Evolutionary conservation across 2,329 filamentous ascomycete species (phyloP), one percentile per base, ranked within the genome.

Genomic region (Aspergillus sp.): DNA sequence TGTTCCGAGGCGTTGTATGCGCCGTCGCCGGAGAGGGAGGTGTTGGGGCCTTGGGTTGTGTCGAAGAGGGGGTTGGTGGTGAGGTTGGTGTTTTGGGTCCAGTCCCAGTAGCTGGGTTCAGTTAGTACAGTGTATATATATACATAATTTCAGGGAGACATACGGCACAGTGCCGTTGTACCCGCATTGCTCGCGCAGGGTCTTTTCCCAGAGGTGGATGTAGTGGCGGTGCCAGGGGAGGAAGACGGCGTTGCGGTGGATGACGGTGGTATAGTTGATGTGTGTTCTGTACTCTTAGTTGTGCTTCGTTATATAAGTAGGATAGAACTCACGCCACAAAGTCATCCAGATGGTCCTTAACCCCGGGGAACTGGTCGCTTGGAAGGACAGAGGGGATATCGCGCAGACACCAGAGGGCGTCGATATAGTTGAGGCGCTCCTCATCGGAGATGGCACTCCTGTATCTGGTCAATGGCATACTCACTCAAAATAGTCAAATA

Each of bases 221-320:
- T 57, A 62, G 21, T 64, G 59, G 4, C 62, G 62, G 55, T 64
- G 62, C 62, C 62, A 64, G 7, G 61, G 52, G 39, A 64, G 59
- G 17, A 64, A 40, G 21, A 60, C 21, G 3, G 55, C 62, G 47
- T 56, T 56, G 8, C 64, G 61, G 43, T 71, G 69, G 12, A 66
- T 62, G 31, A 51, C 25, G 1, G 63, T 57, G 4, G 67, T 70
- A 43, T 69, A 68, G 47, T 70, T 71, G 57, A 70, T 66, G 54
- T 70, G 69, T 1, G 62, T 64, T 12, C 62, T 64, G 5, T 1
- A 17, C 21, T 21, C 21, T 21, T 21, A 21, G 21, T 15, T 12
- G 7, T 23, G 12, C 31, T 35, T 43, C 21, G 21, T 0, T 21
- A 21, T 21, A 21, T n/a, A 21, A 17, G 17, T 21, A 17, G 40